Evolutionary conservation across 192 early-diverging fungal species (phyloP), one percentile per base, ranked within the genome.

Genomic region (Mortierella hygrophila): DNA sequence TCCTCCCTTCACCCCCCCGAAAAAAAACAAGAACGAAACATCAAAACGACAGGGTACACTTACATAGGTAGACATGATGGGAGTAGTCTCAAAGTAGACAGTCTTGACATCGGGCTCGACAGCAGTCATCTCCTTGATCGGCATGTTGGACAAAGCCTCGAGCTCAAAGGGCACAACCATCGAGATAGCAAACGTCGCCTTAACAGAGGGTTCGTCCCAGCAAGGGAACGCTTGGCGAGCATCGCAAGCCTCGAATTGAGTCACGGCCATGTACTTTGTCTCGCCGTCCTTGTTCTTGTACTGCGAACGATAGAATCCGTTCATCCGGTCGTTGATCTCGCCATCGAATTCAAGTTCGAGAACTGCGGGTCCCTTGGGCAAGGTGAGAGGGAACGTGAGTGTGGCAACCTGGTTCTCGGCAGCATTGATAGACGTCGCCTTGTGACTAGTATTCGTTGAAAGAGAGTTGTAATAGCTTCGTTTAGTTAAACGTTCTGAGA

Each of bases 21-120:
- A 57, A 68, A 35, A 57, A 23, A 70, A 40, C 68, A 40, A 70
- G 18, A 23, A 4, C 16, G n/a, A 16, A 40, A 46, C 44, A 46
- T 46, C 35, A 20, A 73, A 78, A 78, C 38, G 0, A 18, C 11
- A 65, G 16, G 11, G n/a, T 13, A 32, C 18, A 90, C 92, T 89
- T 86, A 93, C 92, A 88, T 97, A 97, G 7, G 97, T 96, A 35
- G 91, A 92, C 96, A 97, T 97, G 74, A 93, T 79, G 16, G 96
- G 96, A 4, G 96, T 94, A 63, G 82, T 88, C 49, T 89, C 93
- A 89, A 95, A 97, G 65, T 85, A 89, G 54, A 97, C 92, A 3
- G 89, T 89, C 88, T 91, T 92, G 73, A 91, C 70, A 16, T 72
- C 79, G 1, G 83, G 82, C 72, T 93, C 77, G 49, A 93, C 90